Evolutionary conservation across 1,139 yeast genomes (phyloP).

Genomic region (Candida buenavistaensis): DNA sequence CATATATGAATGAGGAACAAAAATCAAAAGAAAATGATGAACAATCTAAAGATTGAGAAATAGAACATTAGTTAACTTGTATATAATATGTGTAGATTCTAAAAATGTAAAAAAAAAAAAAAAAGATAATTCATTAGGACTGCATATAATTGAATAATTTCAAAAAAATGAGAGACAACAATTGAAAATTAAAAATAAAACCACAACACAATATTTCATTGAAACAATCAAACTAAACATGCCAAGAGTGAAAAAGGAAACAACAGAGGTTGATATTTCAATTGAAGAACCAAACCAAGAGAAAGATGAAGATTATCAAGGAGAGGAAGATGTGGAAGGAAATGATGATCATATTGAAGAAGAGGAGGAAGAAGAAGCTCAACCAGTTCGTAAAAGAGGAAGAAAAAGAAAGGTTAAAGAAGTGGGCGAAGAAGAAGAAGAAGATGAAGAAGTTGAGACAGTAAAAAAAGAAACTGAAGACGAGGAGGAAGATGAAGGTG

Average conservation of each 20-base stretch:
- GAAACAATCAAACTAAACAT: neutral
- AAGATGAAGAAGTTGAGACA: constrained; percentile 21
- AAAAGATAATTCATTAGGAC: neutral
- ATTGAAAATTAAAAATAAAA: neutral
- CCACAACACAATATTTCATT: neutral
- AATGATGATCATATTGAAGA: constrained; percentile 18
- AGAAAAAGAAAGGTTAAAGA: constrained; percentile 11
- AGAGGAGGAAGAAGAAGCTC: constrained; percentile 19
- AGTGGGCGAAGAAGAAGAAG: constrained; percentile 11
- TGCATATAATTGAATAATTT: no score
- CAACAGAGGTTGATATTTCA: constrained; percentile 2
- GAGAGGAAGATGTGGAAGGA: constrained; percentile 22
- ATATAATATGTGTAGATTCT: neutral
- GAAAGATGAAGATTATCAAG: constrained; percentile 8
- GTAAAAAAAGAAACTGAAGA: constrained; percentile 21
- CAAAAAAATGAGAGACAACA: no score
- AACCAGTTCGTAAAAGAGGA: constrained; percentile 8
- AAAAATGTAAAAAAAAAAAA: no score
- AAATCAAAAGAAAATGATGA: constrained; percentile 28
- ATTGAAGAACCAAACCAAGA: constrained; percentile 6
- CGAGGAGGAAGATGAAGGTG: constrained; percentile 20
- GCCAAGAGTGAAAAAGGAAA: constrained; percentile 4
- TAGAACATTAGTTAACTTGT: no score
- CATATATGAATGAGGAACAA: constrained; percentile 30
- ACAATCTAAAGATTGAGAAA: neutral